These are phyloP conservation scores for Hymenoscyphus fructigenus DNA, from an alignment of 2,329 filamentous ascomycete species.

Conservation along the genomic window DNA sequence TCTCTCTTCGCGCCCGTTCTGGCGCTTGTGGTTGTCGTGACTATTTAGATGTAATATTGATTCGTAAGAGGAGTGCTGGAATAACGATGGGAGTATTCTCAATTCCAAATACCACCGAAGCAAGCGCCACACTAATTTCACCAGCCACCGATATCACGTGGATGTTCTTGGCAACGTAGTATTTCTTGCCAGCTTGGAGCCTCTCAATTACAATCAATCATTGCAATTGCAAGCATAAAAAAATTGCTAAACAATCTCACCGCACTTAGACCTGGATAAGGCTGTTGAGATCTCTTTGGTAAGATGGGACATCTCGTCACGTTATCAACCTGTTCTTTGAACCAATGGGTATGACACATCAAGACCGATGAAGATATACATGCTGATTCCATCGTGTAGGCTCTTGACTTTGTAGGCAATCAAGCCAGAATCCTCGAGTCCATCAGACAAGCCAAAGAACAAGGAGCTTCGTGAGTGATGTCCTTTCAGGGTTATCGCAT, in stretches of 20 bases:
- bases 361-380: background rate
- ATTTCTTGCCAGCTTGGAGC: background rate
- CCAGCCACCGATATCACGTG: background rate
- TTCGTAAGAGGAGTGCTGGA: background rate
- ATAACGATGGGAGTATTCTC: too few relatives aligned
- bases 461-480: constrained; percentile 44
- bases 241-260: background rate
- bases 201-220: background rate
- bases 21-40: too few relatives aligned
- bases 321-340: constrained; percentile 12
- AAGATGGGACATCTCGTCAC: constrained; percentile 12
- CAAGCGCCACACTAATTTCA: background rate
- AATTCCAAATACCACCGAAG: too few relatives aligned
- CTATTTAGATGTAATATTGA: too few relatives aligned
- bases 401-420: constrained; percentile 57
- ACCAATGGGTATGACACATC: constrained; percentile 30
- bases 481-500: background rate
- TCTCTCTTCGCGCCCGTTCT: too few relatives aligned
- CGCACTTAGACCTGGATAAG: background rate
- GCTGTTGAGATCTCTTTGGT: background rate
- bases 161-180: background rate
- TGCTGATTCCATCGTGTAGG: background rate
- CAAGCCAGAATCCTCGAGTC: constrained; percentile 57
- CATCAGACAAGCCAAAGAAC: constrained; percentile 53
- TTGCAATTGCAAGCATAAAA: background rate